Base-by-base conservation (phyloP, 805 yeast genomes). In the Barnettozyma vustinii region DNA sequence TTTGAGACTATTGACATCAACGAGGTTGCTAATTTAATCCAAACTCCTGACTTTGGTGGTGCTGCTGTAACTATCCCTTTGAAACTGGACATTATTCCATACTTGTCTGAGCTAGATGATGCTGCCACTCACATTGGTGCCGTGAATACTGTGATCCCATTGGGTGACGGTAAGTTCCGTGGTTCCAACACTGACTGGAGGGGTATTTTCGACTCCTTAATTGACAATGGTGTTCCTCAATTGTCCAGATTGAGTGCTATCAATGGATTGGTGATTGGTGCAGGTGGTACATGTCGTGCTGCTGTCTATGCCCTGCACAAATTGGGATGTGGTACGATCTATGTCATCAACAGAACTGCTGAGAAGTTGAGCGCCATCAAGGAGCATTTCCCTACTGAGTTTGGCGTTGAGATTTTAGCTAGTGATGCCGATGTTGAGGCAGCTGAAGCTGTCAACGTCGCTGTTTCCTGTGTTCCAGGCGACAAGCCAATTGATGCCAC, bases 141-240 rank as follows among this genome's bases (percentile, higher is more conserved):
- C 19, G 90, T 94, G 47, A 94, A 94, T 69, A 94, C 99, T 0
- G 77, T 94, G 44, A 74, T 76, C 36, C 86, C 85, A 33, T 53
- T 72, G 27, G 69, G 71, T 12, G 46, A 69, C 20, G 81, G 75
- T 7, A 68, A 72, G 46, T 77, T 83, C 49, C 66, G 66, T 45
- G 99, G 97, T 55, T 92, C 87, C 58, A 94, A 94, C 70, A 94
- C 99, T 40, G 99, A 94, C 65, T 94, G 96, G 96, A 69, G 81
- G 43, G 99, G 99, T 10, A 87, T 94, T 56, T 73, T 72, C 42
- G 77, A 83, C 52, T 79, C 96, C 2, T 80, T 90, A 56, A 62
- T 69, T 18, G 67, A 75, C 52, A 73, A 75, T 50, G 96, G 96
- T 26, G 37, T 82, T 81, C 39, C 79, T 83, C 37, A 67, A 68